These are phyloP conservation scores for Saturnispora kantuleensis DNA, from an alignment of 805 yeast genomes.

Conservation along the genomic window DNA sequence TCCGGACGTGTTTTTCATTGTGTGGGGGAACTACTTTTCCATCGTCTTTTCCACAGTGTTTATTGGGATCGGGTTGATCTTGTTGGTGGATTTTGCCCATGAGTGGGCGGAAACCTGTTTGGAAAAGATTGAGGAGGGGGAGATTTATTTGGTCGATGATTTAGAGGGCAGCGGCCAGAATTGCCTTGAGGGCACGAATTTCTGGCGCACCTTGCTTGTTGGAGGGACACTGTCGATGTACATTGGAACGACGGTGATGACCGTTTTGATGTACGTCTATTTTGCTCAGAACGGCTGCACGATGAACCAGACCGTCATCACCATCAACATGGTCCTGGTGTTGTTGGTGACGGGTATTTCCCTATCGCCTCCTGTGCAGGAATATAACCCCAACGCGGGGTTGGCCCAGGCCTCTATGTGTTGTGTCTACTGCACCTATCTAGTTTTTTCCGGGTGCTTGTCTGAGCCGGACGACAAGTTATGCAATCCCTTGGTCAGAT, in stretches of 20 bases:
- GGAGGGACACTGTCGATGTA: slow-evolving; percentile 89
- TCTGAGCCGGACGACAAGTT: slow-evolving; percentile 91
- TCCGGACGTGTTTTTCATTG: slow-evolving; percentile 78
- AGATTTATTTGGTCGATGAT: slow-evolving; percentile 39
- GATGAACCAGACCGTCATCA: slow-evolving; percentile 82
- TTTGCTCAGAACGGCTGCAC: slow-evolving; percentile 77
- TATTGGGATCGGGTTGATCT: slow-evolving; percentile 78
- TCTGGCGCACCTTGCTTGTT: slow-evolving; percentile 75
- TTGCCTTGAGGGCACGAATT: slow-evolving; percentile 31
- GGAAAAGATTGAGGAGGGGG: slow-evolving; percentile 79
- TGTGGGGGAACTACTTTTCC: slow-evolving; percentile 88
- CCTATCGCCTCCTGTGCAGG: slow-evolving; percentile 77
- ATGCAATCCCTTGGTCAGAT: slow-evolving; percentile 88
- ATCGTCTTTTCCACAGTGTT: slow-evolving; percentile 76
- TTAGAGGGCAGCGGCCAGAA: slow-evolving; percentile 33
- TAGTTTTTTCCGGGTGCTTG: slow-evolving; percentile 85
- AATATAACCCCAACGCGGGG: slow-evolving; percentile 89
- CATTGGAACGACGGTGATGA: slow-evolving; percentile 58
- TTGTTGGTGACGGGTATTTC: slow-evolving; percentile 60
- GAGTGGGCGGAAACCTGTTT: slow-evolving; percentile 97
- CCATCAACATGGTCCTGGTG: slow-evolving; percentile 61
- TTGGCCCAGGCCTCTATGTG: slow-evolving; percentile 96
- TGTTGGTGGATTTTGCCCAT: slow-evolving; percentile 94
- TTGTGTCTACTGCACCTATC: slow-evolving; percentile 81
- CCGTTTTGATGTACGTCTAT: slow-evolving; percentile 68